Conservation (phyloP, 1,284 basidiomycete species). For the Paramarasmius palmivorus region DNA sequence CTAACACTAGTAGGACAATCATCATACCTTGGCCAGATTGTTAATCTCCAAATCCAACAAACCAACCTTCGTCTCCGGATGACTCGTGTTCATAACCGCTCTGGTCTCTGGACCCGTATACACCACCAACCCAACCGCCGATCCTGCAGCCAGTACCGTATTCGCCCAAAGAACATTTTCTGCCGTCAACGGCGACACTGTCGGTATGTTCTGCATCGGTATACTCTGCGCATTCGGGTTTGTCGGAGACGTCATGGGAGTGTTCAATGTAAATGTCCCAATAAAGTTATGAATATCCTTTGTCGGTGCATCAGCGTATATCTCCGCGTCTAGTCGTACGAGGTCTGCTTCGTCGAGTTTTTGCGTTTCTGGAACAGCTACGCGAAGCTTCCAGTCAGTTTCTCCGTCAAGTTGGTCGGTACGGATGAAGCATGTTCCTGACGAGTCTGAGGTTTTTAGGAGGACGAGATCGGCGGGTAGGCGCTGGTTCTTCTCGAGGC, state of each 20-base stretch:
- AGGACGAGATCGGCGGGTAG: constrained; percentile 95
- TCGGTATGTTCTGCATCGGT: constrained; percentile 56
- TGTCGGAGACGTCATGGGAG: constrained; percentile 41
- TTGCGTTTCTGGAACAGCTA: constrained; percentile 87
- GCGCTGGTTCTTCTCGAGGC: constrained; percentile 95
- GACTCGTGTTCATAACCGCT: constrained; percentile 99
- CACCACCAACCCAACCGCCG: constrained; percentile 89
- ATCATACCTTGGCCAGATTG: constrained; percentile 83
- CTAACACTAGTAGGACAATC: neutral
- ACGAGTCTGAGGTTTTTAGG: constrained; percentile 81
- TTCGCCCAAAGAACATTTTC: constrained; percentile 98
- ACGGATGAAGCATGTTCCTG: constrained; percentile 95
- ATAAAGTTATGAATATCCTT: constrained; percentile 98
- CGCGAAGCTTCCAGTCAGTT: constrained; percentile 97
- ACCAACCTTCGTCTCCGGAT: constrained; percentile 95
- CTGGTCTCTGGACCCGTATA: constrained; percentile 96
- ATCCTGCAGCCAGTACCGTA: constrained; percentile 95
- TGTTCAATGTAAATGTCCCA: constrained; percentile 86
- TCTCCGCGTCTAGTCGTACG: constrained; percentile 48
- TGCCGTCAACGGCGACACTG: constrained; percentile 81
- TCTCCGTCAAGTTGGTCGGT: constrained; percentile 99
- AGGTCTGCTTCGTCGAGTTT: constrained; percentile 71
- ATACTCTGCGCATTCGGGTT: constrained; percentile 36
- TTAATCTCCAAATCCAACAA: constrained; percentile 95
- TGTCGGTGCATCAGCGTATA: constrained; percentile 85